A percentile compares a stretch with the other conserved stretches of the same genome.
Conservation (phyloP, 1,139 yeast species). For the Yamadazyma spencermartinsiae region DNA sequence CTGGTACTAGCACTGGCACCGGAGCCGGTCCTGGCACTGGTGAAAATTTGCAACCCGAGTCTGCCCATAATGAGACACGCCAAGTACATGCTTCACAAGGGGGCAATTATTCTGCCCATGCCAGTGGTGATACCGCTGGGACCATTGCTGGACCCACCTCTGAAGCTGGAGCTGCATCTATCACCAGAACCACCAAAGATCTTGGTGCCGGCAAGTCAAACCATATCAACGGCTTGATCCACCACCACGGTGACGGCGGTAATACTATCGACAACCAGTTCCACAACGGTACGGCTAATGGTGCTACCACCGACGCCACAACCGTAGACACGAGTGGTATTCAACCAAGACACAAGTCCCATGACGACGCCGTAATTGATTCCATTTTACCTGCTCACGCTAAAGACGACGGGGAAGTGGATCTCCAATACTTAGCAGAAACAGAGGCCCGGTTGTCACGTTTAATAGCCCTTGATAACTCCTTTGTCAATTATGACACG, state of each 20-base stretch:
- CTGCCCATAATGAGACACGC: too few species aligned
- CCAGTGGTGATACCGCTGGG: too few species aligned
- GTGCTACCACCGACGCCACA: neutral
- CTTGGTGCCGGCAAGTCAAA: neutral
- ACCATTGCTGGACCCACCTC: too few species aligned
- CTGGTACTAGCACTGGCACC: neutral
- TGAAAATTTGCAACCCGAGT: too few species aligned
- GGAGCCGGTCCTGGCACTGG: neutral
- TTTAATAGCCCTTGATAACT: slow-evolving; percentile 29
- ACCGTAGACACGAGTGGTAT: neutral
- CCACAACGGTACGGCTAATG: too few species aligned
- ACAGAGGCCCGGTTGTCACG: slow-evolving; percentile 30
- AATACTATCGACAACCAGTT: too few species aligned
- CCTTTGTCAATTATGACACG: slow-evolving; percentile 8
- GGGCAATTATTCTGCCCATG: too few species aligned
- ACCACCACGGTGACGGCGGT: slow-evolving; percentile 3
- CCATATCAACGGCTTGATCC: neutral
- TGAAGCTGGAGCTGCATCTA: neutral
- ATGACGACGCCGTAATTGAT: slow-evolving; percentile 4
- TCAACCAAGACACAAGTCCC: too few species aligned
- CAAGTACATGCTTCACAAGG: too few species aligned
- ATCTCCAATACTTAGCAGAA: slow-evolving; percentile 12
- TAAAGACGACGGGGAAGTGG: neutral
- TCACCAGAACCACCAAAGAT: neutral
- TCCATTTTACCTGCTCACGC: slow-evolving; percentile 7